Evolutionary conservation across 2,329 filamentous ascomycete species (phyloP).

Genomic region (Aspergillus arachidicola): DNA sequence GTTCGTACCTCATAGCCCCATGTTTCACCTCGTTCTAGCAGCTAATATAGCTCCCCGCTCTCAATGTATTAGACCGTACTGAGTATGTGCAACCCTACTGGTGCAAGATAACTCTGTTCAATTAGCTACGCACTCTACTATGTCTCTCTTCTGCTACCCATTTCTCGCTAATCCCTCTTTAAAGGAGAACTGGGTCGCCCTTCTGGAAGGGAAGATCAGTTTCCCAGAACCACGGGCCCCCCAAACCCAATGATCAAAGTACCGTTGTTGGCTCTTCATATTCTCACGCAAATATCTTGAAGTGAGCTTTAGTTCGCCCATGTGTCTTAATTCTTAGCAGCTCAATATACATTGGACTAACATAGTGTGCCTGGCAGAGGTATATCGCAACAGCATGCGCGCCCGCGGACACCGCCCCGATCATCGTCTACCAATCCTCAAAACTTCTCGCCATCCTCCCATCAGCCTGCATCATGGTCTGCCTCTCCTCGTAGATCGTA

Average conservation of each 20-base stretch:
- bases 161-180: slow-evolving; percentile 17
- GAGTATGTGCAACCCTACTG: slow-evolving; percentile 34
- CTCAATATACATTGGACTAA: not conserved
- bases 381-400: slow-evolving; percentile 51
- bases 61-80: slow-evolving; percentile 37
- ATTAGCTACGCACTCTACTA: slow-evolving; percentile 1
- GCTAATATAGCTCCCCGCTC: slow-evolving; percentile 26
- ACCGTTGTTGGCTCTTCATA: slow-evolving; percentile 93
- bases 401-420: slow-evolving; percentile 73
- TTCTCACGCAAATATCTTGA: slow-evolving; percentile 92
- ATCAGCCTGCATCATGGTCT: slow-evolving; percentile 43
- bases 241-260: slow-evolving; percentile 63
- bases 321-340: not conserved
- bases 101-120: not conserved
- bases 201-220: slow-evolving; percentile 74
- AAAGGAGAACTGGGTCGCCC: slow-evolving; percentile 74
- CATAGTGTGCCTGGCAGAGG: slow-evolving; percentile 25
- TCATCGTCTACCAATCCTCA: slow-evolving; percentile 58
- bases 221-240: slow-evolving; percentile 57
- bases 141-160: slow-evolving; percentile 2
- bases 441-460: slow-evolving; percentile 56
- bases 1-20: slow-evolving; percentile 62
- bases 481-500: slow-evolving; percentile 71
- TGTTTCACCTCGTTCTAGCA: slow-evolving; percentile 15
- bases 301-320: slow-evolving; percentile 55